Evolutionary conservation across 2,329 filamentous ascomycete species (phyloP).

Genomic region (Arthrobotrys sphaeroides): DNA sequence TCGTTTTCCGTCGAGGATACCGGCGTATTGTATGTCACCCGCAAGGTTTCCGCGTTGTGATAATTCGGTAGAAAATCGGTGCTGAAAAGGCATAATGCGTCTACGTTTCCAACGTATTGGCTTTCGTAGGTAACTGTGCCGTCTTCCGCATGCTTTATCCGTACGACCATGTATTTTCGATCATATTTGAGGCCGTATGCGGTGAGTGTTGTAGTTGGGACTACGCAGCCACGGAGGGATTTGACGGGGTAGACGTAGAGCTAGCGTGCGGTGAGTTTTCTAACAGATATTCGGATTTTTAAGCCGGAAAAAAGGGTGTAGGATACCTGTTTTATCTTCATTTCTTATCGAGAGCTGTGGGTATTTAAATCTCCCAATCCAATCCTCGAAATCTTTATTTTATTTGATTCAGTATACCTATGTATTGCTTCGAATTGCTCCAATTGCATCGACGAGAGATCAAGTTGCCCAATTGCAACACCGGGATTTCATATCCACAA

Average conservation of each 20-base stretch:
- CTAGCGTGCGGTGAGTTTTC: background rate
- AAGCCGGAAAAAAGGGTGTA: background rate
- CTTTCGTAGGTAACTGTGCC: constrained; percentile 63
- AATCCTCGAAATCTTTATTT: background rate
- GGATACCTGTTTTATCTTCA: constrained; percentile 50
- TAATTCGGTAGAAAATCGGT: constrained; percentile 65
- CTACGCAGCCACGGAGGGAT: constrained; percentile 70
- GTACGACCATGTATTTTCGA: constrained; percentile 73
- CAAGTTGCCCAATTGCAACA: constrained; percentile 20
- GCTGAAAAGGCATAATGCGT: constrained; percentile 71
- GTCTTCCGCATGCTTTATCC: constrained; percentile 38
- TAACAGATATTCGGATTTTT: background rate
- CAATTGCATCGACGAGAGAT: background rate
- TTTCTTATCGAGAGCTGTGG: background rate
- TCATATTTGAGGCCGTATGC: constrained; percentile 73
- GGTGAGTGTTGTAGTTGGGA: constrained; percentile 68
- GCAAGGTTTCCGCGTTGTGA: constrained; percentile 56
- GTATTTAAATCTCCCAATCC: background rate
- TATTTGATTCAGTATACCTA: too few species aligned
- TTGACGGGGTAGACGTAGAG: constrained; percentile 80
- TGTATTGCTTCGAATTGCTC: too few species aligned
- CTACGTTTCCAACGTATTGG: constrained; percentile 69
- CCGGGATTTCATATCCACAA: constrained; percentile 12
- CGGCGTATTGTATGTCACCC: constrained; percentile 53
- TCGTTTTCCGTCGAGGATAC: background rate